Evolutionary conservation across 1,284 basidiomycete species (phyloP).

Genomic region (Sphagnurus paluster): DNA sequence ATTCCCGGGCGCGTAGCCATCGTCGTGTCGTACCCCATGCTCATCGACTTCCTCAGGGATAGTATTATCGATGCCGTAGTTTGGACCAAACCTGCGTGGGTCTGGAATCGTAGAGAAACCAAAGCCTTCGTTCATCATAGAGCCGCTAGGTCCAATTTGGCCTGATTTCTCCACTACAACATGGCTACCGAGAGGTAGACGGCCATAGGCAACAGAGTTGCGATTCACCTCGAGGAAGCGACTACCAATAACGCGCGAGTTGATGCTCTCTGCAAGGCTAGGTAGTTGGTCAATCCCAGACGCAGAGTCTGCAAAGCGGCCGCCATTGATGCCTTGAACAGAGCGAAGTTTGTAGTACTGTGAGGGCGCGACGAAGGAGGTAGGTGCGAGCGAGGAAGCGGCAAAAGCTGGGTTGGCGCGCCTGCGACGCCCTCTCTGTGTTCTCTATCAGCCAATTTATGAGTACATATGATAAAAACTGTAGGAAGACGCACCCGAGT

Average conservation of each 20-base stretch:
- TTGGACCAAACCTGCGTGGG: slow-evolving; percentile 52
- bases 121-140: slow-evolving; percentile 22
- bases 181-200: slow-evolving; percentile 62
- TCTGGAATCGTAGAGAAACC: slow-evolving; percentile 46
- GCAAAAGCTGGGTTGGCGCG: slow-evolving; percentile 61
- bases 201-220: slow-evolving; percentile 54
- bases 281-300: slow-evolving; percentile 36
- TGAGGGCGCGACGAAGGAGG: slow-evolving; percentile 76
- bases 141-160: slow-evolving; percentile 37
- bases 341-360: slow-evolving; percentile 72
- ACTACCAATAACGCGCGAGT: slow-evolving; percentile 62
- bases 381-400: slow-evolving; percentile 67
- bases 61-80: slow-evolving; percentile 42
- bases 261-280: slow-evolving; percentile 58
- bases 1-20: too few species aligned
- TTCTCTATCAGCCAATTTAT: slow-evolving; percentile 3
- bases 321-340: slow-evolving; percentile 61
- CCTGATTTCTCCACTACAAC: slow-evolving; percentile 56
- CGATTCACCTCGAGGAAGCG: slow-evolving; percentile 72
- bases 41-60: slow-evolving; percentile 37
- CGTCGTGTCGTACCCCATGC: slow-evolving; percentile 29
- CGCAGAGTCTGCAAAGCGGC: slow-evolving; percentile 52
- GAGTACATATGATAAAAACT: slow-evolving; percentile 1
- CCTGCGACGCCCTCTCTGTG: slow-evolving; percentile 39
- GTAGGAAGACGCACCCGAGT: slow-evolving; percentile 24